Percentiles rank a stretch among this genome's conserved stretches.
Evolutionary conservation across 2,329 filamentous ascomycete species (phyloP).

Genomic region (Ceratocystis ficicola): DNA sequence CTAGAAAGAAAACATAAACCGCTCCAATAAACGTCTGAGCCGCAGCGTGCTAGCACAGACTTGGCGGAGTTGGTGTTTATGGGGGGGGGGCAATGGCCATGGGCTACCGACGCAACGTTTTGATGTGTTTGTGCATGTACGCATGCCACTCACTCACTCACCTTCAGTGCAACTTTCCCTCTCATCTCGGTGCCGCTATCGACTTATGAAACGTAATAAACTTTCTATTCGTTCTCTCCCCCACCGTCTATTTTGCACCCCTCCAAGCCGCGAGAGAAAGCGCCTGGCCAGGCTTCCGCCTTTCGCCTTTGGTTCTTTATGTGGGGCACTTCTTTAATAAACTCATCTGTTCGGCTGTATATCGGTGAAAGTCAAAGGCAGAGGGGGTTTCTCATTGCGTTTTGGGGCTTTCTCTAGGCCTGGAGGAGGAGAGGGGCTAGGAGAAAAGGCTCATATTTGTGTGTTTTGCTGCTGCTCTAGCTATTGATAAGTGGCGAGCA

Average conservation of each 20-base stretch:
- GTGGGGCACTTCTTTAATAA: background rate
- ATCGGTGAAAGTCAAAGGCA: background rate
- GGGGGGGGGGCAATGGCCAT: background rate
- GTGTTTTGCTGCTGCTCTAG: background rate
- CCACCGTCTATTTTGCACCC: no score
- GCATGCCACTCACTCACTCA: no score
- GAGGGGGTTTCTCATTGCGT: no score
- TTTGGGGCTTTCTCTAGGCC: background rate
- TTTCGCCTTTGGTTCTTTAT: background rate
- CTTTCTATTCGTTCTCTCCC: no score
- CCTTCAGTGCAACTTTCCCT: no score
- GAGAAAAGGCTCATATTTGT: background rate
- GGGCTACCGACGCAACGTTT: background rate
- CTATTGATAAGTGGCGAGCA: no score
- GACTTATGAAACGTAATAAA: background rate
- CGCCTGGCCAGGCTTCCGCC: background rate
- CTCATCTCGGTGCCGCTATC: no score
- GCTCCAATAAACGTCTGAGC: constrained; percentile 9
- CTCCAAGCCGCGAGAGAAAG: no score
- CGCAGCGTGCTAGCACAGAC: background rate
- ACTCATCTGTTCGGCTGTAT: background rate
- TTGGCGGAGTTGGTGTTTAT: background rate
- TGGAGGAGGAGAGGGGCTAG: background rate
- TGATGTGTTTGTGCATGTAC: background rate
- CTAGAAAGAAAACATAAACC: background rate